Percentiles rank a stretch among this genome's conserved stretches.
These are phyloP conservation scores for Mycena vitilis DNA, from an alignment of 768 basidiomycete genomes.

Conservation along the genomic window DNA sequence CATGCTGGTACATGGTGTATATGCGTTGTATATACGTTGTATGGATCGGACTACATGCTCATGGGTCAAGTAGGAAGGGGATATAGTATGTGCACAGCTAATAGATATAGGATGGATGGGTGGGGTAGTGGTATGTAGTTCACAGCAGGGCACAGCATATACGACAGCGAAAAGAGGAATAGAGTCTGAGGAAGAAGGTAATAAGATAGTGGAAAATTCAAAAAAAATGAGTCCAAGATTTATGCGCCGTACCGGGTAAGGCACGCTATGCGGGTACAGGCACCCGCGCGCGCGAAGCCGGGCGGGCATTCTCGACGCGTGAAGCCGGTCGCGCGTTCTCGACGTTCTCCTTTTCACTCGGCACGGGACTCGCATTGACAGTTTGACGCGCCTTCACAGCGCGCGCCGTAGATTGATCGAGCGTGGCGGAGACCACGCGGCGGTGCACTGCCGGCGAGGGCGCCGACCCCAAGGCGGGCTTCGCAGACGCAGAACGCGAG, in stretches of 20 bases:
- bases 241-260: no score
- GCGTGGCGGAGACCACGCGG: constrained; percentile 45
- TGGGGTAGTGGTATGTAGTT: constrained; percentile 1
- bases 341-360: constrained; percentile 73
- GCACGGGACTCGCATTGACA: constrained; percentile 49
- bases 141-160: constrained; percentile 34
- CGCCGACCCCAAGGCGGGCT: constrained; percentile 42
- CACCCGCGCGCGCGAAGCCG: constrained; percentile 38
- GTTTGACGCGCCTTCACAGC: constrained; percentile 46
- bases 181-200: background rate
- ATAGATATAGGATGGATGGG: constrained; percentile 12
- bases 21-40: constrained; percentile 7
- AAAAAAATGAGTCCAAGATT: constrained; percentile 22
- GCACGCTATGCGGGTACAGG: constrained; percentile 28
- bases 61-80: background rate
- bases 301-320: constrained; percentile 44
- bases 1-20: constrained; percentile 15
- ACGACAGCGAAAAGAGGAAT: constrained; percentile 22
- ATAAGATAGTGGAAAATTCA: constrained; percentile 26
- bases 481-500: constrained; percentile 43
- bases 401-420: constrained; percentile 49
- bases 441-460: constrained; percentile 34
- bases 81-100: constrained; percentile 15
- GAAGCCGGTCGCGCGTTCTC: constrained; percentile 38
- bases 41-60: background rate